phyloP scores from a whole-genome alignment of 140 eudicot genomes.

The Erigeron philadelphicus region DNA sequence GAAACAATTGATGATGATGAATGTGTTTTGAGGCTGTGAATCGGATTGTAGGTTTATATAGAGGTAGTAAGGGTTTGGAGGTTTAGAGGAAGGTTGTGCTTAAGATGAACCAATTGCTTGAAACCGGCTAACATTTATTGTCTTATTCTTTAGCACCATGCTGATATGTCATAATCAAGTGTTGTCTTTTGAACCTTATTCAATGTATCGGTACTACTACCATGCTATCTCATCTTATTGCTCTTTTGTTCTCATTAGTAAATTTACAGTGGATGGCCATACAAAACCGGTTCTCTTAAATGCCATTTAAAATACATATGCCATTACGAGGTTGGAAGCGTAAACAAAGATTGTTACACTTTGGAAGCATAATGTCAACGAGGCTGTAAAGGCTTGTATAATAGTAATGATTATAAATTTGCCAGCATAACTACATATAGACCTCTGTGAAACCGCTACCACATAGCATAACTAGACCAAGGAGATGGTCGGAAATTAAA shows the following conservation, averaged over 20 bases:
- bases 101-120: constrained; percentile 1
- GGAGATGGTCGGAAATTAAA: not conserved
- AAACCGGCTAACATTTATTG: constrained; percentile 26
- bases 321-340: not conserved
- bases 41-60: constrained; percentile 21
- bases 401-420: not conserved
- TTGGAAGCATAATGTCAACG: not conserved
- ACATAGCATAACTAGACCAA: not conserved
- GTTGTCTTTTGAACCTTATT: constrained; percentile 25
- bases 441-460: constrained; percentile 12
- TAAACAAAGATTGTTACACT: not conserved
- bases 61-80: constrained; percentile 15
- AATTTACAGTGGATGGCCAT: not conserved
- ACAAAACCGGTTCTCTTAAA: not conserved
- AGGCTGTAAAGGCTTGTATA: not conserved
- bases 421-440: constrained; percentile 11
- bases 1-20: not conserved
- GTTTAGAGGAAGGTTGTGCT: constrained; percentile 7
- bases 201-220: constrained; percentile 25
- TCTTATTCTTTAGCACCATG: constrained; percentile 31
- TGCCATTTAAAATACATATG: not conserved
- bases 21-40: constrained; percentile 9
- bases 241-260: not conserved
- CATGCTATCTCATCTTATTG: constrained; percentile 22
- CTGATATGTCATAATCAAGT: constrained; percentile 15